These are phyloP conservation scores for Kurtzmaniella quercitrusa DNA, from an alignment of 1,139 yeast species.

Conservation along the genomic window DNA sequence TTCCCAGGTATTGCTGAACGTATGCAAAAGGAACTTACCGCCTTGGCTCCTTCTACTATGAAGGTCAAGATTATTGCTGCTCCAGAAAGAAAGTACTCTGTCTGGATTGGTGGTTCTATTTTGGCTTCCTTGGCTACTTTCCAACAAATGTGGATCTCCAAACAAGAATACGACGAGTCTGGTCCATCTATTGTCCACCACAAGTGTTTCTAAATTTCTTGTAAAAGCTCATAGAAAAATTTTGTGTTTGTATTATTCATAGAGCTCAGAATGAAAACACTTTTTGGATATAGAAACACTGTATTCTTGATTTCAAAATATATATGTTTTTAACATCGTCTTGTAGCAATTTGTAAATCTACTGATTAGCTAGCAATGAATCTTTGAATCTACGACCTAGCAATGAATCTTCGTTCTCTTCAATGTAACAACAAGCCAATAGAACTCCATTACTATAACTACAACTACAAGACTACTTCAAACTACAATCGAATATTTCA, in stretches of 20 bases:
- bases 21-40: constrained; percentile 99
- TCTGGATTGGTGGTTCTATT: constrained; percentile 99
- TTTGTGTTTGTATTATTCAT: constrained; percentile 1
- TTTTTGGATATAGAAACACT: background rate
- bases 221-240: constrained; percentile 2
- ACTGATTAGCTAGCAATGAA: too few species aligned
- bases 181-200: constrained; percentile 99
- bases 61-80: constrained; percentile 99
- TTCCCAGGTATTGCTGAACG: constrained; percentile 99
- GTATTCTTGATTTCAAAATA: constrained; percentile 1
- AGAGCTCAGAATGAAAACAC: background rate
- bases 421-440: too few species aligned
- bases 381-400: too few species aligned
- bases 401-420: too few species aligned
- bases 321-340: background rate
- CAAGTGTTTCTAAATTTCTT: constrained; percentile 86
- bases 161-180: constrained; percentile 99
- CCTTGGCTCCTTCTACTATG: constrained; percentile 99
- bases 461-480: background rate
- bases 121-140: constrained; percentile 97
- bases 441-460: too few species aligned
- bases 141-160: constrained; percentile 99
- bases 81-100: constrained; percentile 99
- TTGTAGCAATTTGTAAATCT: too few species aligned
- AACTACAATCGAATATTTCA: too few species aligned